These are phyloP conservation scores for Spinacia oleracea DNA, from an alignment of 179 eudicot genomes.

Conservation along the genomic window DNA sequence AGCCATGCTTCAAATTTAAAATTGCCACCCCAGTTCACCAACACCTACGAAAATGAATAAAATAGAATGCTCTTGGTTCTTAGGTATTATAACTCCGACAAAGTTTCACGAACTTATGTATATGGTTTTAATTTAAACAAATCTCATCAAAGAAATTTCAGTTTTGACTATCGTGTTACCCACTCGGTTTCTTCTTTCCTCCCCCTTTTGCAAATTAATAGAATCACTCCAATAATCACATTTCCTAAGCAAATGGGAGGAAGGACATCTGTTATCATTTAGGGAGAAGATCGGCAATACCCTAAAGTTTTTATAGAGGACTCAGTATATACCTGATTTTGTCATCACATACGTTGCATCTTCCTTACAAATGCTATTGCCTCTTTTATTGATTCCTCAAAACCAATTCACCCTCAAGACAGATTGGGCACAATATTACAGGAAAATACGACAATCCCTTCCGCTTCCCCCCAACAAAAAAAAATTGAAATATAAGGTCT, in stretches of 20 bases:
- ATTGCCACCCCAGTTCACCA: background rate
- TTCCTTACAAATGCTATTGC: too few species aligned
- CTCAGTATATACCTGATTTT: background rate
- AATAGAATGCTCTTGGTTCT: background rate
- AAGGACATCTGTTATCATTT: background rate
- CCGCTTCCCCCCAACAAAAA: too few species aligned
- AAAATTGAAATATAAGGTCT: too few species aligned
- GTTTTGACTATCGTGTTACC: too few species aligned
- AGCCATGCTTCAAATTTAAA: background rate
- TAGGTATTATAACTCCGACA: background rate
- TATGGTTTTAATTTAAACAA: background rate
- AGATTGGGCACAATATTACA: background rate
- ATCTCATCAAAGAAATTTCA: background rate
- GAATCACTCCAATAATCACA: background rate
- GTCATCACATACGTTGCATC: too few species aligned
- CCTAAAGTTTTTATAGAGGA: background rate
- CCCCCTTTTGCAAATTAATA: too few species aligned
- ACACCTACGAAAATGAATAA: background rate
- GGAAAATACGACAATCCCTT: background rate
- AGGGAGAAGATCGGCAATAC: background rate
- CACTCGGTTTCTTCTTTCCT: too few species aligned
- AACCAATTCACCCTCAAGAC: background rate
- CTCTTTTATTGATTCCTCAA: background rate
- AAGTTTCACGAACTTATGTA: background rate
- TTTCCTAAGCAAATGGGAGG: background rate